A percentile compares a stretch with the other conserved stretches of the same genome.
phyloP scores from a whole-genome alignment of 2,329 filamentous ascomycete species.

The Eutypella sp. region DNA sequence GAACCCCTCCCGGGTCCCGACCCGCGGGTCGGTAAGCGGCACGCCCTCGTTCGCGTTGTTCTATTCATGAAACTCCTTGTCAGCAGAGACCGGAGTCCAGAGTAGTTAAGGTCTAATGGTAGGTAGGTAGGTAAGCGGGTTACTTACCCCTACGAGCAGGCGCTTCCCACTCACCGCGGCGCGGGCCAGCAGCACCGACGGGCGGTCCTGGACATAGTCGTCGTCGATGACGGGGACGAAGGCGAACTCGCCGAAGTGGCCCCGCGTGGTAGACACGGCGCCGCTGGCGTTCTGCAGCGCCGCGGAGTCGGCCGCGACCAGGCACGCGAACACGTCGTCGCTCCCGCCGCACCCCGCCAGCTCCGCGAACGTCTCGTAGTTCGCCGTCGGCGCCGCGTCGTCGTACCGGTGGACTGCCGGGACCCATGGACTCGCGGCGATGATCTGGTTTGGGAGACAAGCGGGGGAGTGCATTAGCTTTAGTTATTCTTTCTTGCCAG shows the following conservation, averaged over 20 bases:
- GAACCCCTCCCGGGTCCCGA: slow-evolving; percentile 18
- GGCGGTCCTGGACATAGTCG: slow-evolving; percentile 20
- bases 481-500: no score
- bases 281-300: slow-evolving; percentile 23
- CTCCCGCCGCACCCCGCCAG: slow-evolving; percentile 17
- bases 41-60: slow-evolving; percentile 31
- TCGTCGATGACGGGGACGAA: slow-evolving; percentile 24
- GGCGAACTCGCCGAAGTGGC: slow-evolving; percentile 23
- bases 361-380: slow-evolving; percentile 20
- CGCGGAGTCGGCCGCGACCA: slow-evolving; percentile 18
- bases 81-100: neutral
- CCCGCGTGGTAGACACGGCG: slow-evolving; percentile 20
- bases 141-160: slow-evolving; percentile 20
- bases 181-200: slow-evolving; percentile 11
- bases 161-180: slow-evolving; percentile 17
- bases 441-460: slow-evolving; percentile 12
- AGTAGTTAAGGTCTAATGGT: neutral
- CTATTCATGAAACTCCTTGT: slow-evolving; percentile 11
- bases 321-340: slow-evolving; percentile 19
- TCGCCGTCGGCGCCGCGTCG: slow-evolving; percentile 13
- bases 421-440: slow-evolving; percentile 21
- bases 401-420: slow-evolving; percentile 18
- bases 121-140: neutral
- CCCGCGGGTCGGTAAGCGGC: slow-evolving; percentile 23
- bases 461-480: no score